Evolutionary conservation across 208 protist genomes (phyloP).

Genomic region (Leishmania guyanensis): DNA sequence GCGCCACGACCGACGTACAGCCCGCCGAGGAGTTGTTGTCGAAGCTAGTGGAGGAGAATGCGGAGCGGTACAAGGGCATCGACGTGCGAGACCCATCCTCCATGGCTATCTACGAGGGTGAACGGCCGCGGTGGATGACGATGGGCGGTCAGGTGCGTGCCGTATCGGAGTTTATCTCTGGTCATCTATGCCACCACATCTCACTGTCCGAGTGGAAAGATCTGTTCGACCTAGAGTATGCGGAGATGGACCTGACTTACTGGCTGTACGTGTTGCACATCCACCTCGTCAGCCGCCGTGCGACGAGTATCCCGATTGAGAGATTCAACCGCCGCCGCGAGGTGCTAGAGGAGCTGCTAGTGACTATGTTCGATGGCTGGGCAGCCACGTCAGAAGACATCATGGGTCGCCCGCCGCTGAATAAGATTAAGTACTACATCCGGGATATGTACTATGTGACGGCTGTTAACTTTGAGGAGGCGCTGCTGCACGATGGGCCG

Average conservation of each 20-base stretch:
- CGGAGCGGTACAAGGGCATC: conserved; percentile 75
- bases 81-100: conserved; percentile 84
- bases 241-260: conserved; percentile 90
- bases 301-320: conserved; percentile 86
- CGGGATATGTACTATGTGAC: conserved; percentile 93
- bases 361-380: conserved; percentile 91
- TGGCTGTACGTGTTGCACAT: conserved; percentile 91
- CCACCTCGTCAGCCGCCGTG: conserved; percentile 82
- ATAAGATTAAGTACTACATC: conserved; percentile 89
- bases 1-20: conserved; percentile 78
- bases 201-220: conserved; percentile 78
- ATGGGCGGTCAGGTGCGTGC: conserved; percentile 81
- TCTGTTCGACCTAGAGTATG: conserved; percentile 89
- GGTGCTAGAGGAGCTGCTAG: conserved; percentile 86
- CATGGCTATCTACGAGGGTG: conserved; percentile 84
- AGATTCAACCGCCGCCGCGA: conserved; percentile 86
- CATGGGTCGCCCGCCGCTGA: conserved; percentile 85
- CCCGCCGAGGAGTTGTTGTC: conserved; percentile 65
- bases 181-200: conserved; percentile 90
- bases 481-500: conserved; percentile 77
- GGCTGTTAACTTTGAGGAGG: conserved; percentile 90
- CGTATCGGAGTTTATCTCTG: conserved; percentile 87
- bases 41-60: conserved; percentile 67
- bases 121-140: conserved; percentile 82
- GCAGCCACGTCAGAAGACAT: conserved; percentile 81